Conservation (phyloP, 2,329 filamentous ascomycete species). For the Pezicula carpinea region DNA sequence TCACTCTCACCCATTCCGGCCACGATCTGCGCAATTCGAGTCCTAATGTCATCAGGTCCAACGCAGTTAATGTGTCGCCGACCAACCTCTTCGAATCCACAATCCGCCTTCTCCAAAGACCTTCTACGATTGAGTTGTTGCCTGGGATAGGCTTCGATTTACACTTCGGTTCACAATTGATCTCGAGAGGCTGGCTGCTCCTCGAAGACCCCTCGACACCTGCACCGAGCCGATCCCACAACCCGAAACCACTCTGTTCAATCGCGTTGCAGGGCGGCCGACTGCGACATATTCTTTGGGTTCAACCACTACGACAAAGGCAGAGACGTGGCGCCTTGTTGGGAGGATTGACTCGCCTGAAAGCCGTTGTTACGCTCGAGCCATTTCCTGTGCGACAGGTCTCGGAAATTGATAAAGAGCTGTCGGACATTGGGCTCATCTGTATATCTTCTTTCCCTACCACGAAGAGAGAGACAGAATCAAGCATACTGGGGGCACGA, state of each 20-base stretch:
- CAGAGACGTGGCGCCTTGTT: slow-evolving; percentile 5
- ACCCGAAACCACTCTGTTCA: too few relatives aligned
- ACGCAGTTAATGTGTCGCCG: slow-evolving; percentile 1
- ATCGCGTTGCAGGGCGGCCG: too few relatives aligned
- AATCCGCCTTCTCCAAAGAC: background rate
- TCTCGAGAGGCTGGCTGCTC: too few relatives aligned
- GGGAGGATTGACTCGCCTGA: slow-evolving; percentile 18
- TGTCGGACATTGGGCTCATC: slow-evolving; percentile 7
- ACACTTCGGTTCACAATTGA: too few relatives aligned
- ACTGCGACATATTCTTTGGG: too few relatives aligned
- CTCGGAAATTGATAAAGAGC: slow-evolving; percentile 8
- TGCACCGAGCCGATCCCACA: background rate
- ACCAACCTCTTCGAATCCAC: background rate
- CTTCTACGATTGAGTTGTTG: background rate
- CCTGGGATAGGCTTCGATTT: background rate
- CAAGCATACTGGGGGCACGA: slow-evolving; percentile 11
- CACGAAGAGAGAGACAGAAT: slow-evolving; percentile 1
- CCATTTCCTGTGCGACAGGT: slow-evolving; percentile 17
- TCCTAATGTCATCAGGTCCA: slow-evolving; percentile 1
- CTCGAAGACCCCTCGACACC: background rate
- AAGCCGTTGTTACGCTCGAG: slow-evolving; percentile 18
- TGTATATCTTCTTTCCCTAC: background rate
- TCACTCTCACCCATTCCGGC: background rate
- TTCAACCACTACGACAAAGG: too few relatives aligned
- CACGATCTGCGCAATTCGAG: background rate